Evolutionary conservation across 2,329 filamentous ascomycete genomes (phyloP).

Genomic region (Onygenales sp.): DNA sequence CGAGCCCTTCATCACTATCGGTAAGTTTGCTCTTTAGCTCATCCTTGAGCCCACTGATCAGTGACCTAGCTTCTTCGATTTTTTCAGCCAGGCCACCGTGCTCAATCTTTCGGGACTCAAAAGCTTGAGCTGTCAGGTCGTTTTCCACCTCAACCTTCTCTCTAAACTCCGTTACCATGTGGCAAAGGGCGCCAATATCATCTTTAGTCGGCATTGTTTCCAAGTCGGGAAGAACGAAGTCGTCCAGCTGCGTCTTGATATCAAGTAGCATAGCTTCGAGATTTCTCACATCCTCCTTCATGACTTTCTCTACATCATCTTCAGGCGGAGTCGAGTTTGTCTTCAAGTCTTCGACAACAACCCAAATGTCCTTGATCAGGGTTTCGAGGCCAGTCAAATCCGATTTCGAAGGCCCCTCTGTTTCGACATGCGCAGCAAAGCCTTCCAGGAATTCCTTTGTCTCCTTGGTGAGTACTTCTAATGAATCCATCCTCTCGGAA

Average conservation of each 20-base stretch:
- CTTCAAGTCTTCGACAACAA: slow-evolving; percentile 62
- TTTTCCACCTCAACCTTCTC: slow-evolving; percentile 59
- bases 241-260: slow-evolving; percentile 68
- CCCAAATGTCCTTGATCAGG: slow-evolving; percentile 67
- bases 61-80: slow-evolving; percentile 66
- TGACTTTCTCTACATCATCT: slow-evolving; percentile 51
- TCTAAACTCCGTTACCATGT: slow-evolving; percentile 58
- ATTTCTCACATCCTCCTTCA: slow-evolving; percentile 72
- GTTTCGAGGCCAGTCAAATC: slow-evolving; percentile 67
- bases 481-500: slow-evolving; percentile 48
- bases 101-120: slow-evolving; percentile 77
- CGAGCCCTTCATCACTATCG: slow-evolving; percentile 56
- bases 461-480: slow-evolving; percentile 63
- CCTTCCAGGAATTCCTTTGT: slow-evolving; percentile 63
- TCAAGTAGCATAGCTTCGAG: slow-evolving; percentile 76
- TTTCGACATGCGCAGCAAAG: slow-evolving; percentile 57
- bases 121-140: slow-evolving; percentile 64
- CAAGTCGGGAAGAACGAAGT: slow-evolving; percentile 61
- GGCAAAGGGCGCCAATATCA: slow-evolving; percentile 60
- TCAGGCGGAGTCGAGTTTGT: slow-evolving; percentile 33
- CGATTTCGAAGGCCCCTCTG: slow-evolving; percentile 61
- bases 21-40: slow-evolving; percentile 68
- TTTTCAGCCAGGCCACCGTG: slow-evolving; percentile 68
- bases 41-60: slow-evolving; percentile 69
- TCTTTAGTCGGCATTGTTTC: slow-evolving; percentile 65